Base-by-base conservation (phyloP, 2,329 filamentous ascomycete species). In the Fusarium solani-melongenae region DNA sequence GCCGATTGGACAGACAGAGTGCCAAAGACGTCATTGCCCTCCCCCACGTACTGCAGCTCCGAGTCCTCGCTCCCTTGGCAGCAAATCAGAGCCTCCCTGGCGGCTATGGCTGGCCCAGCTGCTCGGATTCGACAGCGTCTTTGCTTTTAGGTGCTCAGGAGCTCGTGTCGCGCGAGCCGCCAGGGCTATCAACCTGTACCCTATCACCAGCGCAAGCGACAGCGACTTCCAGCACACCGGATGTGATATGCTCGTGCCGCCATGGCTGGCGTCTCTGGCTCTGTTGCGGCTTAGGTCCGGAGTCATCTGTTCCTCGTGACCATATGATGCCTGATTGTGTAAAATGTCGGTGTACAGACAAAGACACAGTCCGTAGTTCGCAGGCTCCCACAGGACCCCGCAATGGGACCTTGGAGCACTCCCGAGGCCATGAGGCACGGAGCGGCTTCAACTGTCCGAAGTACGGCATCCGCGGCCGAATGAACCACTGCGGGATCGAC, bases 281-380 rank as follows among this genome's bases (percentile, higher is more conserved):
- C 56, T 68, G 22, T 67, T 66, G 57, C 53, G 59, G 56, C 56
- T 64, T 64, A 62, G 65, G 58, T 58, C 64, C 59, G 62, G 70
- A 58, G 67, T 63, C 73, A 36, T 51, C 17, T 63, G 65, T 66
- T 57, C 53, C 73, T 71, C 67, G 59, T 73, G 68, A 72, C 72
- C 73, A 75, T 70, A 71, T 73, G 70, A 72, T 73, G 70, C 38
- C 59, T 58, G 66, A 71, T 69, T 66, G 51, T 56, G 64, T 58
- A 76, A 74, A 78, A 78, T 76, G 76, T 78, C 76, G 76, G 76
- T 78, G 76, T 78, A 72, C 62, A 55, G 22, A 56, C 57, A 27
- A 58, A 69, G 41, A 69, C 60, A 51, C 20, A 41, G 63, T 63
- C 62, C 55, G 41, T 66, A 51, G 61, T 69, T 72, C 46, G 63